phyloP scores from a whole-genome alignment of 2,329 filamentous ascomycete genomes.

The Purpureocillium lavendulum region DNA sequence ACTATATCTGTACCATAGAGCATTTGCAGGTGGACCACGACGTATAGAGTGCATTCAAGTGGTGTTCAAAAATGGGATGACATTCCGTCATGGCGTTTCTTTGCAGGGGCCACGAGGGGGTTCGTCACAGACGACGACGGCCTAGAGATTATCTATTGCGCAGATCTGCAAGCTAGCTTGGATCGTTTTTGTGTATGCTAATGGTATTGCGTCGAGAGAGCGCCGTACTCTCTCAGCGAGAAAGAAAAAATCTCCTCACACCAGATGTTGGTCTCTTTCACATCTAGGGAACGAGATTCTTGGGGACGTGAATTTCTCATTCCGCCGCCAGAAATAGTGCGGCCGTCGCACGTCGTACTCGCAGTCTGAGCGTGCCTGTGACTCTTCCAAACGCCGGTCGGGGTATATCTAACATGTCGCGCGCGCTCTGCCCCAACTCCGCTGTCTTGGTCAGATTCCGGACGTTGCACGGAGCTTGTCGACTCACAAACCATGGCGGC shows the following conservation, averaged over 20 bases:
- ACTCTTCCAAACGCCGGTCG: not conserved
- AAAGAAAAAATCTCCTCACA: slow-evolving; percentile 24
- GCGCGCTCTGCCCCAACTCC: not conserved
- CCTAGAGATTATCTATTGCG: slow-evolving; percentile 13
- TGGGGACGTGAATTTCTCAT: no score
- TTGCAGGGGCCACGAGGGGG: no score
- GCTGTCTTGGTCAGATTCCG: slow-evolving; percentile 19
- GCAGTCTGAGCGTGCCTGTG: no score
- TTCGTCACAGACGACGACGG: slow-evolving; percentile 10
- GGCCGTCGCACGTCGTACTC: no score
- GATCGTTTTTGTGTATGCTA: slow-evolving; percentile 19
- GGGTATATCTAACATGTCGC: slow-evolving; percentile 3
- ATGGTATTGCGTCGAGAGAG: slow-evolving; percentile 3
- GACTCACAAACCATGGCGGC: slow-evolving; percentile 19
- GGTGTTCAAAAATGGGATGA: slow-evolving; percentile 27
- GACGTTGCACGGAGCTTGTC: slow-evolving; percentile 16
- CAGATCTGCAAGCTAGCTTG: slow-evolving; percentile 16
- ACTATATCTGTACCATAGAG: slow-evolving; percentile 13
- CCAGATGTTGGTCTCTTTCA: no score
- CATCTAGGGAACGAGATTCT: no score
- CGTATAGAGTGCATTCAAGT: slow-evolving; percentile 10
- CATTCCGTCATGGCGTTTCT: slow-evolving; percentile 19
- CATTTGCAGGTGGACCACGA: slow-evolving; percentile 10
- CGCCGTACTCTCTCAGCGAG: no score
- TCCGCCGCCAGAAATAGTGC: no score